Base-by-base conservation (phyloP, 192 early-diverging fungal species). In the Rhizophagus sp. region DNA sequence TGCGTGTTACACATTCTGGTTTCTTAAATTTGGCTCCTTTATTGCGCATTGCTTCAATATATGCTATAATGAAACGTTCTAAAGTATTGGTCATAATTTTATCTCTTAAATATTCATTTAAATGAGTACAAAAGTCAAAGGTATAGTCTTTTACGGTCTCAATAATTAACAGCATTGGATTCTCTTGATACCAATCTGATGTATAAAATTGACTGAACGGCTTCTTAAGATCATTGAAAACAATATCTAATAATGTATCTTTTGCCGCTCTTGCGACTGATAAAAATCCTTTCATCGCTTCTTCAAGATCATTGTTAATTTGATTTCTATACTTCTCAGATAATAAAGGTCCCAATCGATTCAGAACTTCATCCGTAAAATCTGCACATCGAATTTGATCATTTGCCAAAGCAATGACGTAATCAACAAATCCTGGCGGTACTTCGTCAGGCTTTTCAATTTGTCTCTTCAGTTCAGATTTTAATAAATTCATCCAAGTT, bases 111-210 rank as follows among this genome's bases (percentile, higher is more conserved):
- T 96, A 96, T 75, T 95, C 93, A 81, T 96, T 90, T 87, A 99
- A 85, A 80, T 96, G 93, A 74, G 87, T 87, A 76, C 90, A 89
- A 79, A 96, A 97, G 81, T 99, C 97, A 41, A 90, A 86, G 79
- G 89, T 92, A 86, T 99, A 99, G 84, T 99, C 98, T 81, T 95
- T 94, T n/a, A 99, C 85, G 24, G 97, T 99, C 75, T 92, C 96
- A 24, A 98, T 91, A 30, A 99, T 91, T 3, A 94, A 86, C 65
- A 90, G 88, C 91, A 99, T 92, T 69, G 96, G 81, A 65, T 95
- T 92, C 41, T 95, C 91, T 64, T 97, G 92, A 88, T 99, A 97
- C 95, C 97, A 99, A n/a, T 91, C 88, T 3, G 87, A 70, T 22
- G 93, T 93, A 81, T 95, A 95, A 13, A 99, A 78, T 78, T 91